Conservation (phyloP, 345 rosid species). For the Dipteronia sinensis region DNA sequence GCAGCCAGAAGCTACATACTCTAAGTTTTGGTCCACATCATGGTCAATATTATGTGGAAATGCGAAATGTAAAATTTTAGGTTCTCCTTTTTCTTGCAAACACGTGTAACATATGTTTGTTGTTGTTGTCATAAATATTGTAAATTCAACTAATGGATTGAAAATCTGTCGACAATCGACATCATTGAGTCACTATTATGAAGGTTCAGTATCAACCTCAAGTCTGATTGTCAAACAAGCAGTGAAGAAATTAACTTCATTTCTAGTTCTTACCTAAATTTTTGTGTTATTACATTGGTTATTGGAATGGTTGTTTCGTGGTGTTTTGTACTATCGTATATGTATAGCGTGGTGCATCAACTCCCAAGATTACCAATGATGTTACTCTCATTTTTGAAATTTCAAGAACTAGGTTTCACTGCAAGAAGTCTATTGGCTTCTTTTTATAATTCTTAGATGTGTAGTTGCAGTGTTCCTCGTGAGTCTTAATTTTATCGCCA, state of each 20-base stretch:
- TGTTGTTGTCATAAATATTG: background rate
- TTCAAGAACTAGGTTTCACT: constrained; percentile 4
- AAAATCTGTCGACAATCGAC: background rate
- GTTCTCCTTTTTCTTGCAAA: background rate
- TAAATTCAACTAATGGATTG: background rate
- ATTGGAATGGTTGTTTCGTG: background rate
- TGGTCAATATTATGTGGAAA: background rate
- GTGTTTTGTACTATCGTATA: background rate
- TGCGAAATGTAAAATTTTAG: background rate
- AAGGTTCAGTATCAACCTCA: constrained; percentile 1
- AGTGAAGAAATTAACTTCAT: background rate
- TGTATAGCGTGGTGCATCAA: background rate
- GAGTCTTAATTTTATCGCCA: background rate
- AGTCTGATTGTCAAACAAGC: background rate
- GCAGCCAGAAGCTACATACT: background rate
- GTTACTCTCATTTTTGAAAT: background rate
- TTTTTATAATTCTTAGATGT: background rate
- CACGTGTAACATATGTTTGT: background rate
- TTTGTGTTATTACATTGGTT: background rate
- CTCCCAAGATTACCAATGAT: background rate
- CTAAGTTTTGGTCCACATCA: background rate
- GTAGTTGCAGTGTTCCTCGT: background rate
- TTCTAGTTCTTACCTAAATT: background rate
- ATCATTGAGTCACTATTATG: background rate
- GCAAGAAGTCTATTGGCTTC: background rate